Conservation (phyloP, 2,329 filamentous ascomycete species). For the Ascochyta viciae-villosae region DNA sequence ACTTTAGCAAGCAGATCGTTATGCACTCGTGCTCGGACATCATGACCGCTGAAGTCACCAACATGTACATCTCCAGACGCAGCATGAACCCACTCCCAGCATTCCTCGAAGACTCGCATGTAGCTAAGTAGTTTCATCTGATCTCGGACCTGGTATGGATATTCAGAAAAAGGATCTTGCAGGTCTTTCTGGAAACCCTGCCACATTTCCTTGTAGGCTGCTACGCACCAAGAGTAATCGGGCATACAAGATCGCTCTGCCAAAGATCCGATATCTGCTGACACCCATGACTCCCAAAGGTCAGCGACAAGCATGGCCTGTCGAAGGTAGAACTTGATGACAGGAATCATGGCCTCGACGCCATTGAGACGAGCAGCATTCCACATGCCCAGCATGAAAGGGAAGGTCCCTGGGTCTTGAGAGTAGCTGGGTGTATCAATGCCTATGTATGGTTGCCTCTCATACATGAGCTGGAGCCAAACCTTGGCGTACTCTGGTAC, state of each 20-base stretch:
- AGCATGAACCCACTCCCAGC: background rate
- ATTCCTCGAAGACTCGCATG: background rate
- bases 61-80: background rate
- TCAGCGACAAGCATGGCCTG: background rate
- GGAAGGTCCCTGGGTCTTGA: no score
- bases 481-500: background rate
- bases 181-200: background rate
- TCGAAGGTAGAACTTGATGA: conserved; percentile 4
- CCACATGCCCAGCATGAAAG: no score
- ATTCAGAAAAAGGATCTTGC: conserved; percentile 1
- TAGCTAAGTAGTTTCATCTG: background rate
- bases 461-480: conserved; percentile 4
- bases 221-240: background rate
- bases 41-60: no score
- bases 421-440: background rate
- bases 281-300: background rate
- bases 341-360: background rate
- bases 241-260: background rate
- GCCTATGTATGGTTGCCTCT: background rate
- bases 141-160: background rate
- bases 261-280: background rate
- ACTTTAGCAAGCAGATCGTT: background rate
- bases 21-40: no score
- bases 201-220: background rate
- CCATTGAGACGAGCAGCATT: background rate